phyloP scores from a whole-genome alignment of 331 rosid species.

The Spiraea crenata region DNA sequence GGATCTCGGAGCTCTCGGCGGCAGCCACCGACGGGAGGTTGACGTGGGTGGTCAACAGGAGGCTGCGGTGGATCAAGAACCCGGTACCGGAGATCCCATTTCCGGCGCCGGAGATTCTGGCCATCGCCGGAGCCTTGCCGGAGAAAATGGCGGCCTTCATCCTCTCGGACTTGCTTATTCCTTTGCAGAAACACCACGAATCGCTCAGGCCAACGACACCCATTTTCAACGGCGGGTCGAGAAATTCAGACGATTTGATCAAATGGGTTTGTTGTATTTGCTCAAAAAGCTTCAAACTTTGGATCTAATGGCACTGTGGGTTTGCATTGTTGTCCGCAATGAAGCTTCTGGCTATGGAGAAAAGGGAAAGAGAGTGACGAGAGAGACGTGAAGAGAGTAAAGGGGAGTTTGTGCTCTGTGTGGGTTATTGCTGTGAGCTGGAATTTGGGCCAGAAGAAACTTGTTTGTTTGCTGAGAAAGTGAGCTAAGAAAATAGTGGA shows the following conservation, averaged over 20 bases:
- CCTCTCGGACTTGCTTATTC: conserved; percentile 84
- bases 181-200: conserved; percentile 97
- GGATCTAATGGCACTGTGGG: conserved; percentile 47
- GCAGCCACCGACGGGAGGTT: conserved; percentile 71
- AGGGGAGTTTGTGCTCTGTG: neutral
- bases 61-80: conserved; percentile 77
- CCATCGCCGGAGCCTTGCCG: conserved; percentile 68
- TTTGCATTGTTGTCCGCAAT: conserved; percentile 3
- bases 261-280: conserved; percentile 17
- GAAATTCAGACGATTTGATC: conserved; percentile 4
- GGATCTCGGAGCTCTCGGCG: conserved; percentile 81
- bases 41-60: conserved; percentile 86
- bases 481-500: neutral
- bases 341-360: neutral
- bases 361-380: conserved; percentile 9
- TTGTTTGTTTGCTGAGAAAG: neutral
- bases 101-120: conserved; percentile 39
- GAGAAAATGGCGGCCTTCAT: conserved; percentile 76
- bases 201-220: conserved; percentile 58
- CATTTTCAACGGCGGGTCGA: conserved; percentile 25
- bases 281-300: conserved; percentile 12
- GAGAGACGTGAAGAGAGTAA: conserved; percentile 47
- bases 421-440: conserved; percentile 26
- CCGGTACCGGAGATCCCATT: conserved; percentile 63
- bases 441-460: conserved; percentile 13